Conservation (phyloP, 306 rosid species). For the Prunus salicina region DNA sequence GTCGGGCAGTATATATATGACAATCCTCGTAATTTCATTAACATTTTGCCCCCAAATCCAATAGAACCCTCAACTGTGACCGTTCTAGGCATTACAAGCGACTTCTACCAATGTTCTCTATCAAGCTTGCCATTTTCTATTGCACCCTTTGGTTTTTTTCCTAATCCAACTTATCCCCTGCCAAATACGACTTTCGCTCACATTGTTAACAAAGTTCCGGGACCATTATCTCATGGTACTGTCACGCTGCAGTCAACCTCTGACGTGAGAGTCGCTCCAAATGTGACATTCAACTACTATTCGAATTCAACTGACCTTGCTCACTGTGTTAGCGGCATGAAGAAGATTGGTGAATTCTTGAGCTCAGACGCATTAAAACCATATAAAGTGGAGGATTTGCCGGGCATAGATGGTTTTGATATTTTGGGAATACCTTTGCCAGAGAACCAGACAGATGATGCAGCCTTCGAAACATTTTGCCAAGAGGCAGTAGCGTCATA, state of each 20-base stretch:
- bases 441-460: not conserved
- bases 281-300: slow-evolving; percentile 16
- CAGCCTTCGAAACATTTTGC: not conserved
- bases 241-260: not conserved
- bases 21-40: slow-evolving; percentile 18
- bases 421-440: slow-evolving; percentile 6
- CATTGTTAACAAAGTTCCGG: not conserved
- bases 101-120: not conserved
- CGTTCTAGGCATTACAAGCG: not conserved
- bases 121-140: not conserved
- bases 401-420: not conserved
- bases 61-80: not conserved
- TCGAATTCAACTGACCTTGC: slow-evolving; percentile 10
- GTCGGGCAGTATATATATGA: slow-evolving; percentile 29
- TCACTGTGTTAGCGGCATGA: slow-evolving; percentile 2
- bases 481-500: not conserved
- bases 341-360: not conserved
- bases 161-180: too few species aligned
- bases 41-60: slow-evolving; percentile 11
- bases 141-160: not conserved
- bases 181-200: not conserved
- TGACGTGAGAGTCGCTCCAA: not conserved
- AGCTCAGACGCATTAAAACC: not conserved
- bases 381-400: not conserved
- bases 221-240: slow-evolving; percentile 8